Evolutionary conservation across 2,329 filamentous ascomycete genomes (phyloP), one percentile per base, ranked within the genome.

Genomic region (Knoxdaviesia proteae): DNA sequence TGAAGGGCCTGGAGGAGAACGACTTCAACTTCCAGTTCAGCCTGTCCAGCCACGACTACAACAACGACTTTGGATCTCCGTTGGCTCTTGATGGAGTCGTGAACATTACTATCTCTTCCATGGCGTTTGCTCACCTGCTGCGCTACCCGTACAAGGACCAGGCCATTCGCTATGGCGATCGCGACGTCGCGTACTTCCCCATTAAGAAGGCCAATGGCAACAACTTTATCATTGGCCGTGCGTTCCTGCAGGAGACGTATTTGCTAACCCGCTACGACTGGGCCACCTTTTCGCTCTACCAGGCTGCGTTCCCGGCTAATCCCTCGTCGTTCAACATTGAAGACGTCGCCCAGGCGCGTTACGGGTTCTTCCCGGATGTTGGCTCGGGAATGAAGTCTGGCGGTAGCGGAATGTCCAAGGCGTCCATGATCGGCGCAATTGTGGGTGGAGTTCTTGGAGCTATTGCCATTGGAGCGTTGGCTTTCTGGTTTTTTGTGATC

Each of bases 211-310:
- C 70, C 7, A 52, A 64, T 20, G 63, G 69, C 44, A 63, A 65
- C 34, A 65, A 73, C 48, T 68, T 72, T 54, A 68, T 77, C 8
- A 65, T 84, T 34, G 80, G 80, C 6, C 67, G 77, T 34, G 68
- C 71, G 0, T 83, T 84, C 48, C 58, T 84, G 43, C 80, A 84
- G 53, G 78, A 84, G 55, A 69, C 77, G 2, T 75, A 75, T 46
- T 55, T 75, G 5, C 62, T 71, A 33, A 71, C 65, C 31, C 66
- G 65, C 47, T 76, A 73, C 50, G 71, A 75, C 46, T 61, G 61
- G 34, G 60, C 56, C 10, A 54, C 55, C 8, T 75, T 73, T 52
- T 69, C 68, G 1, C 50, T 79, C 30, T 64, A 74, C 43, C 68
- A 74, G 49, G 71, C 72, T 7, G 50, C 51, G 41, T 69, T 73